These are phyloP conservation scores for Allium sativum DNA, from an alignment of 106 monocot species.

Conservation along the genomic window DNA sequence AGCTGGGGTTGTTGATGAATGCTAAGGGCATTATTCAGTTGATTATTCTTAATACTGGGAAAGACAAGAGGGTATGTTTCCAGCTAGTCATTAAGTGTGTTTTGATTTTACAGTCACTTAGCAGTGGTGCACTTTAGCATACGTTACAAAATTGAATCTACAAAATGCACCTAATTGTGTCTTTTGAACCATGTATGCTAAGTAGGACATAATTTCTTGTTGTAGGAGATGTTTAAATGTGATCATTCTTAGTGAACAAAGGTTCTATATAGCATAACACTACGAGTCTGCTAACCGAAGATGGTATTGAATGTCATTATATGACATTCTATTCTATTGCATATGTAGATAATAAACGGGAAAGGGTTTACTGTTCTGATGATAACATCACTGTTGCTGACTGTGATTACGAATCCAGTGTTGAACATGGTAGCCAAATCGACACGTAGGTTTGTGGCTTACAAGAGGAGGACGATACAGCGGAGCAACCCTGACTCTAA, in stretches of 20 bases:
- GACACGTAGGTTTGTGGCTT: slow-evolving; percentile 9
- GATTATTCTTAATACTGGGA: slow-evolving; percentile 25
- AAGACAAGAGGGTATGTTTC: slow-evolving; percentile 1
- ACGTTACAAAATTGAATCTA: no score
- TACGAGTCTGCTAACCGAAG: no score
- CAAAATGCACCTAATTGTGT: no score
- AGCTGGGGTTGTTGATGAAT: slow-evolving; percentile 53
- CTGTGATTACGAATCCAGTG: slow-evolving; percentile 13
- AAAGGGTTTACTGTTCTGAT: slow-evolving; percentile 16
- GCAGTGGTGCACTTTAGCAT: no score
- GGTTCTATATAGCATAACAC: no score
- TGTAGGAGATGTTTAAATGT: no score
- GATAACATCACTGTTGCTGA: slow-evolving; percentile 11
- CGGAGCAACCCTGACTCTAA: slow-evolving; percentile 21
- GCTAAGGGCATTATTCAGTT: slow-evolving; percentile 59
- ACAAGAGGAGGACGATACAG: slow-evolving; percentile 26
- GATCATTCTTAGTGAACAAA: no score
- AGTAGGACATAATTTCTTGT: no score
- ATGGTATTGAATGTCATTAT: no score
- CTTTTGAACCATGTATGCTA: no score
- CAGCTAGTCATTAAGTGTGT: background rate
- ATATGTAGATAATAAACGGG: slow-evolving; percentile 12
- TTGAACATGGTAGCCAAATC: slow-evolving; percentile 2
- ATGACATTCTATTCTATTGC: no score
- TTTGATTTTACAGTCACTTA: no score